Percentiles rank a stretch among this genome's conserved stretches.
Evolutionary conservation across 352 stramenopile species (phyloP).

Genomic region (Phytopythium aichiense): DNA sequence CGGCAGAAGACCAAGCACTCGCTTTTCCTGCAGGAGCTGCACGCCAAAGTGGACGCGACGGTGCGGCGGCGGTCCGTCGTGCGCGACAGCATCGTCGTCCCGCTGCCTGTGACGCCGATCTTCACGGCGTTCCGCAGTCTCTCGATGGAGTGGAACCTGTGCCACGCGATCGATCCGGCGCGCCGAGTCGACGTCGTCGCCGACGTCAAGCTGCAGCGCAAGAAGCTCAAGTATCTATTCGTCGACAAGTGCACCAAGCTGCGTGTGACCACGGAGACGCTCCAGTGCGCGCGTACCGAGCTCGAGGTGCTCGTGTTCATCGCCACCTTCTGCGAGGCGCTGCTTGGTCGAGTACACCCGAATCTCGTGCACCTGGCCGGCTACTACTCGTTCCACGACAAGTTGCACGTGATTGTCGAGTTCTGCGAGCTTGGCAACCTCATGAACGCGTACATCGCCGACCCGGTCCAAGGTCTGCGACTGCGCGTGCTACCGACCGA

Average conservation of each 20-base stretch:
- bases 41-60: constrained; percentile 14
- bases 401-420: constrained; percentile 55
- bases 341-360: constrained; percentile 31
- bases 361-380: constrained; percentile 54
- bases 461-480: constrained; percentile 34
- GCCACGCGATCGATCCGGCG: constrained; percentile 47
- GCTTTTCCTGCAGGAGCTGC: constrained; percentile 22
- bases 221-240: constrained; percentile 39
- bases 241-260: constrained; percentile 53
- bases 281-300: constrained; percentile 43
- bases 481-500: constrained; percentile 33
- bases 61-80: constrained; percentile 20
- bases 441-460: constrained; percentile 45
- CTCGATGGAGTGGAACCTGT: constrained; percentile 66
- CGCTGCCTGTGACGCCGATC: constrained; percentile 23
- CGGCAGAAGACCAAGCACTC: background rate
- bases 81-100: constrained; percentile 12
- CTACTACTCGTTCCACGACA: constrained; percentile 43
- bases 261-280: constrained; percentile 30
- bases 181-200: constrained; percentile 50
- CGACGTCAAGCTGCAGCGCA: constrained; percentile 46
- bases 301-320: constrained; percentile 62
- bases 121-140: constrained; percentile 49
- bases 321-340: constrained; percentile 31
- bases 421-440: constrained; percentile 59